phyloP scores from a whole-genome alignment of 2,329 filamentous ascomycete genomes.

The Aspergillus alliaceus region DNA sequence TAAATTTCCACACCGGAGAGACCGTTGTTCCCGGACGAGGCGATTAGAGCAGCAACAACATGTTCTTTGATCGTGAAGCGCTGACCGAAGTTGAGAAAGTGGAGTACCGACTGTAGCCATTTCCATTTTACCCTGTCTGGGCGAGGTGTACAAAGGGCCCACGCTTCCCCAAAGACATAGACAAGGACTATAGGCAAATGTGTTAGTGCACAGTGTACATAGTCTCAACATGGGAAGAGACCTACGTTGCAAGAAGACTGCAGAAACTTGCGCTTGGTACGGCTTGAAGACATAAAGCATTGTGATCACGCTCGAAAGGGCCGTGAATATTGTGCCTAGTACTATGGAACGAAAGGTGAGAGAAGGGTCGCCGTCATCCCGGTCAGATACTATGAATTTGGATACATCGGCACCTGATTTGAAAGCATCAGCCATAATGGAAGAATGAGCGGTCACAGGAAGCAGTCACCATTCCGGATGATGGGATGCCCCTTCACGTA shows the following conservation, averaged over 20 bases:
- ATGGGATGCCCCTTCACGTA: not conserved
- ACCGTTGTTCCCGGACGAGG: constrained; percentile 22
- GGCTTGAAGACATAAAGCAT: constrained; percentile 26
- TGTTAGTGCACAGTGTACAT: not conserved
- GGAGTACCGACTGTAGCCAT: constrained; percentile 17
- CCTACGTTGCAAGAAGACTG: constrained; percentile 21
- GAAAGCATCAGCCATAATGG: not conserved
- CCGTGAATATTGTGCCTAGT: constrained; percentile 20
- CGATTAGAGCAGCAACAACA: constrained; percentile 19
- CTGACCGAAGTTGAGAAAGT: constrained; percentile 23
- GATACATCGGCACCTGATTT: constrained; percentile 18
- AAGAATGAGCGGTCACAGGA: no score
- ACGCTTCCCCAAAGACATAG: not conserved
- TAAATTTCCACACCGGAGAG: constrained; percentile 19
- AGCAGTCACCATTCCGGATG: not conserved
- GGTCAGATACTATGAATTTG: constrained; percentile 18
- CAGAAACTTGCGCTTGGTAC: constrained; percentile 16
- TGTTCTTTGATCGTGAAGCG: constrained; percentile 20
- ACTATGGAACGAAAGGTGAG: constrained; percentile 23
- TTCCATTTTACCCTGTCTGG: not conserved
- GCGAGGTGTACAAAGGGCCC: not conserved
- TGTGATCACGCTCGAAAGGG: constrained; percentile 24
- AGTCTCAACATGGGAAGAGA: not conserved
- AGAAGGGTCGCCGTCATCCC: constrained; percentile 21
- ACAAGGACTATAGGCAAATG: not conserved